Evolutionary conservation across 306 rosid species (phyloP).

Genomic region (Dalbergia oliveri): DNA sequence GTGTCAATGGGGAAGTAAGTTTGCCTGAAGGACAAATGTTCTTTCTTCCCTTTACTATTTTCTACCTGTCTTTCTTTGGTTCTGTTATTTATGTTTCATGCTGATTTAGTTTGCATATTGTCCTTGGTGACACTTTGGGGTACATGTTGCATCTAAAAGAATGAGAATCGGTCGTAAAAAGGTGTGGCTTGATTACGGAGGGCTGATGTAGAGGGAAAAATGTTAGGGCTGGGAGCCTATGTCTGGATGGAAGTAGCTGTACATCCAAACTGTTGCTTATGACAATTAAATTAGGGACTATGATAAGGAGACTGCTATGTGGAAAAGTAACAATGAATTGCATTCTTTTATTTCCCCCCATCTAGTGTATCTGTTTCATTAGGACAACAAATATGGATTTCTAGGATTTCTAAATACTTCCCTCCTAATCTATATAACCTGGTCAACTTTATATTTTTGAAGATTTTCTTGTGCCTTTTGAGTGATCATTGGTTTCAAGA

Average conservation of each 20-base stretch:
- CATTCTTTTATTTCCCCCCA: constrained; percentile 21
- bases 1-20: constrained; percentile 93
- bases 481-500: constrained; percentile 31
- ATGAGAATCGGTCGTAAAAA: constrained; percentile 22
- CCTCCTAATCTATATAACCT: constrained; percentile 28
- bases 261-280: constrained; percentile 38
- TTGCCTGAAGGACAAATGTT: constrained; percentile 19
- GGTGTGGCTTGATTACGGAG: constrained; percentile 24
- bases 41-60: neutral
- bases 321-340: constrained; percentile 11
- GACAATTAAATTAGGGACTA: constrained; percentile 24
- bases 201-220: constrained; percentile 24
- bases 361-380: constrained; percentile 19
- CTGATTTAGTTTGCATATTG: neutral
- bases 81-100: constrained; percentile 25
- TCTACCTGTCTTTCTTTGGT: constrained; percentile 8
- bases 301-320: constrained; percentile 32
- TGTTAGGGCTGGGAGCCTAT: neutral
- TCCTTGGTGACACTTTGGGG: constrained; percentile 4
- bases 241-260: constrained; percentile 32
- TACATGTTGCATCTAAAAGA: constrained; percentile 4
- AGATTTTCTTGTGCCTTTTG: neutral
- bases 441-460: neutral
- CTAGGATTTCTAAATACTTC: constrained; percentile 14
- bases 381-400: neutral